Conservation (phyloP, 2,329 filamentous ascomycete species). For the Myrmaecium sp. region DNA sequence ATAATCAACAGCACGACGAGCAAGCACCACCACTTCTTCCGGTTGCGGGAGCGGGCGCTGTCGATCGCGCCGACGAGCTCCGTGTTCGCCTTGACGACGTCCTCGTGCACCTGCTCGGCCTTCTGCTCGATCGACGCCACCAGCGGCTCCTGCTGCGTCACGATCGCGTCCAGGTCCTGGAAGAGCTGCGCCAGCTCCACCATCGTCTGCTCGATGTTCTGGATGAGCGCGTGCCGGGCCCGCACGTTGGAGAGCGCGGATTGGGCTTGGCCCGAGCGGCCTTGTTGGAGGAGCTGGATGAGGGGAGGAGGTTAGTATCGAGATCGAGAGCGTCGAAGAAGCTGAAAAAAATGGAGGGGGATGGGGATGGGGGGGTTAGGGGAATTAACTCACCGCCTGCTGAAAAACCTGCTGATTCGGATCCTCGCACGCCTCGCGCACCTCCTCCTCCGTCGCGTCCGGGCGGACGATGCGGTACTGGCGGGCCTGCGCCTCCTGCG, state of each 20-base stretch:
- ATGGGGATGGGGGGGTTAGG: neutral
- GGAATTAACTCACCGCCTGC: conserved; percentile 42
- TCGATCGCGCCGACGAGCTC: conserved; percentile 68
- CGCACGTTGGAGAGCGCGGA: conserved; percentile 64
- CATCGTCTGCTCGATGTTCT: conserved; percentile 86
- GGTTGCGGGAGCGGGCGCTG: conserved; percentile 47
- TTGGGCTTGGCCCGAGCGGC: conserved; percentile 65
- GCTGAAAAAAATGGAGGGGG: no score
- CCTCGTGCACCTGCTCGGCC: conserved; percentile 67
- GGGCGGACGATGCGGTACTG: conserved; percentile 83
- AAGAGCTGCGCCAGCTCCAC: conserved; percentile 75
- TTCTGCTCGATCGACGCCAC: conserved; percentile 73
- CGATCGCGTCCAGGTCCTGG: conserved; percentile 71
- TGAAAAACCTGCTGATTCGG: conserved; percentile 67
- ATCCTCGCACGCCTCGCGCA: conserved; percentile 61
- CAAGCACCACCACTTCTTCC: conserved; percentile 97
- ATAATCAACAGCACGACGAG: conserved; percentile 47
- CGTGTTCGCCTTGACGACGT: conserved; percentile 71
- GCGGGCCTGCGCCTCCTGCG: conserved; percentile 68
- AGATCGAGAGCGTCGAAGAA: no score
- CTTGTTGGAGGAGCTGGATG: conserved; percentile 52
- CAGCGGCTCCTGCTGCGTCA: conserved; percentile 70
- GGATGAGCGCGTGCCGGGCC: conserved; percentile 69
- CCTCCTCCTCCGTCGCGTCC: conserved; percentile 61
- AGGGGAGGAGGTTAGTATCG: conserved; percentile 2